Evolutionary conservation across 257 asterid genomes (phyloP).

Genomic region (Eustoma russellianum): DNA sequence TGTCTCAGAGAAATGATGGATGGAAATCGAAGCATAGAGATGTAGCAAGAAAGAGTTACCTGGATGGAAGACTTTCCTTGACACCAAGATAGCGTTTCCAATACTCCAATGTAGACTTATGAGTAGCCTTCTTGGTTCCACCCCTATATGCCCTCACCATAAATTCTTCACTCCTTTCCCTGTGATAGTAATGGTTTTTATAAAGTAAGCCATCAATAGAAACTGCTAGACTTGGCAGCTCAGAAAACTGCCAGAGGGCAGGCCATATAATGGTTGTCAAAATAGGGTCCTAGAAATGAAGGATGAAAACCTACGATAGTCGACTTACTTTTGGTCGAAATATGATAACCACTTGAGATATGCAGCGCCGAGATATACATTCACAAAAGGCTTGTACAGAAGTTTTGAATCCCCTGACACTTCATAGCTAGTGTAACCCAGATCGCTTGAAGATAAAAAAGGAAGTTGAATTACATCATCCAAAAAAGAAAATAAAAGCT

Average conservation of each 20-base stretch:
- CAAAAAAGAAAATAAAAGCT: slow-evolving; percentile 1
- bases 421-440: slow-evolving; percentile 50
- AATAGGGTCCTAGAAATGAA: not conserved
- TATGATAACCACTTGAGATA: slow-evolving; percentile 79
- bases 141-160: slow-evolving; percentile 92
- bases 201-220: not conserved
- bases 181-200: slow-evolving; percentile 17
- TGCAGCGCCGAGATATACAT: slow-evolving; percentile 85
- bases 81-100: slow-evolving; percentile 79
- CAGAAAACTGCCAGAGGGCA: no score
- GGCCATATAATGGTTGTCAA: not conserved
- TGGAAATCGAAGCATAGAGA: not conserved
- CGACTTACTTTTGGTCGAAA: slow-evolving; percentile 54
- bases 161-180: slow-evolving; percentile 93
- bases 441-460: slow-evolving; percentile 48
- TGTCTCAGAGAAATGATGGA: not conserved
- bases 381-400: slow-evolving; percentile 66
- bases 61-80: slow-evolving; percentile 84
- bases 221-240: no score
- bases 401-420: slow-evolving; percentile 34
- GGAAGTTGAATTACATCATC: slow-evolving; percentile 12
- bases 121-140: slow-evolving; percentile 71
- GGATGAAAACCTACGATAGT: slow-evolving; percentile 1
- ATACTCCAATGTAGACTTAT: slow-evolving; percentile 68
- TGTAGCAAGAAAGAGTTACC: slow-evolving; percentile 28